Evolutionary conservation across 805 yeast genomes (phyloP).

Genomic region (Grigorovia yakushimaensis): DNA sequence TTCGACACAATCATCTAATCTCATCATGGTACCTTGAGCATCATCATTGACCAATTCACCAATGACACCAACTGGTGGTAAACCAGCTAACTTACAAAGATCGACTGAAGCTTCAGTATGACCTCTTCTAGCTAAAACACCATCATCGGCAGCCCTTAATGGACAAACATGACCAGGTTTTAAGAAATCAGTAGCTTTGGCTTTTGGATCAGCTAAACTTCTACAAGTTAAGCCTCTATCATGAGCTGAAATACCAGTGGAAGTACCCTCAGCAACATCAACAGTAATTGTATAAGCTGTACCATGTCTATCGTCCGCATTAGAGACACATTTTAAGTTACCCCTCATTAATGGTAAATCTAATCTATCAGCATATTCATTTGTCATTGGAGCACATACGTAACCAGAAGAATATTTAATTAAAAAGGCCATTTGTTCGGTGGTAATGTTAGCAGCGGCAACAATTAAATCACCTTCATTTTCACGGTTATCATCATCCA

Average conservation of each 20-base stretch:
- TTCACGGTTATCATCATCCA: conserved; percentile 94
- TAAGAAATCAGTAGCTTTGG: conserved; percentile 57
- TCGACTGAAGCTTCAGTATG: conserved; percentile 98
- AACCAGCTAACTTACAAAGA: conserved; percentile 63
- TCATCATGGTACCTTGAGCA: conserved; percentile 91
- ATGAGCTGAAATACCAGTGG: conserved; percentile 93
- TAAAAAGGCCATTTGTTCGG: conserved; percentile 86
- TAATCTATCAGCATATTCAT: conserved; percentile 66
- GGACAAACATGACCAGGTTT: conserved; percentile 96
- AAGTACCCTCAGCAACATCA: conserved; percentile 78
- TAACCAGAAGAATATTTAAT: conserved; percentile 84
- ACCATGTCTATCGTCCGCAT: conserved; percentile 73
- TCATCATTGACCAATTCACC: conserved; percentile 93
- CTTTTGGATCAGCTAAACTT: conserved; percentile 46
- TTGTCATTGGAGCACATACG: conserved; percentile 82
- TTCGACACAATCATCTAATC: conserved; percentile 72
- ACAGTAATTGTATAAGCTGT: conserved; percentile 95
- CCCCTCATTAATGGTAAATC: conserved; percentile 65
- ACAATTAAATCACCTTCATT: conserved; percentile 95
- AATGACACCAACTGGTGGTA: conserved; percentile 81
- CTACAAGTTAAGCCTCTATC: conserved; percentile 82
- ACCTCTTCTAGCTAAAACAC: conserved; percentile 74
- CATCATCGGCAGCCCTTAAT: conserved; percentile 79
- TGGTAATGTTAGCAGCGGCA: conserved; percentile 76
- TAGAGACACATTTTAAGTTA: conserved; percentile 20